phyloP scores from a whole-genome alignment of 2,329 filamentous ascomycete species.

The Penicillium rolfsii region DNA sequence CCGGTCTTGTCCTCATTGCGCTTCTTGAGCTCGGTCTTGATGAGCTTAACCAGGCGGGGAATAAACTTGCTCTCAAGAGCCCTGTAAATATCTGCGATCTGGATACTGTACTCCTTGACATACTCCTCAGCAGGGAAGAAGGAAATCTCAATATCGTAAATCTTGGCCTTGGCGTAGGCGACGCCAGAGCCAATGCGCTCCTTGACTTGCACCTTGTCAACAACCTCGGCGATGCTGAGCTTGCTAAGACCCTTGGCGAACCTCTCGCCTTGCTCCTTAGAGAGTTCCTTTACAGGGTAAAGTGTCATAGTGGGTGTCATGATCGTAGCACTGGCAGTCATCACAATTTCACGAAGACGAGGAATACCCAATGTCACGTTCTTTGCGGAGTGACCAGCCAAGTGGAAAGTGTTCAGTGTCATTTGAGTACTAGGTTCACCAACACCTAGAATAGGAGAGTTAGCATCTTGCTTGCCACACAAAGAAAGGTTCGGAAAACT shows the following conservation, averaged over 20 bases:
- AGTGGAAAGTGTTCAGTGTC: slow-evolving; percentile 99
- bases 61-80: slow-evolving; percentile 83
- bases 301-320: slow-evolving; percentile 79
- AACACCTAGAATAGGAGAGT: slow-evolving; percentile 1
- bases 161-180: slow-evolving; percentile 73
- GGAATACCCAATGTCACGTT: slow-evolving; percentile 99
- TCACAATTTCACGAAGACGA: slow-evolving; percentile 93
- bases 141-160: slow-evolving; percentile 77
- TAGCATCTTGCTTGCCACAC: not conserved
- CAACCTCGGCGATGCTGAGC: slow-evolving; percentile 78
- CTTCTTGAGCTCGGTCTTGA: slow-evolving; percentile 78
- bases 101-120: slow-evolving; percentile 80
- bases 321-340: slow-evolving; percentile 90
- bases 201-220: slow-evolving; percentile 78
- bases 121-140: slow-evolving; percentile 89
- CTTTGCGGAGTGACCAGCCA: slow-evolving; percentile 96
- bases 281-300: slow-evolving; percentile 72
- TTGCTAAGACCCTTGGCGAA: slow-evolving; percentile 93
- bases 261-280: slow-evolving; percentile 67
- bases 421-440: slow-evolving; percentile 98
- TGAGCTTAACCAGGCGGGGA: slow-evolving; percentile 68
- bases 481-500: not conserved
- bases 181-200: slow-evolving; percentile 77
- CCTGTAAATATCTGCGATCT: slow-evolving; percentile 72
- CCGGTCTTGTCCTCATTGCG: slow-evolving; percentile 64